These are phyloP conservation scores for Naganishia vishniacii DNA, from an alignment of 768 basidiomycete genomes.

Conservation along the genomic window DNA sequence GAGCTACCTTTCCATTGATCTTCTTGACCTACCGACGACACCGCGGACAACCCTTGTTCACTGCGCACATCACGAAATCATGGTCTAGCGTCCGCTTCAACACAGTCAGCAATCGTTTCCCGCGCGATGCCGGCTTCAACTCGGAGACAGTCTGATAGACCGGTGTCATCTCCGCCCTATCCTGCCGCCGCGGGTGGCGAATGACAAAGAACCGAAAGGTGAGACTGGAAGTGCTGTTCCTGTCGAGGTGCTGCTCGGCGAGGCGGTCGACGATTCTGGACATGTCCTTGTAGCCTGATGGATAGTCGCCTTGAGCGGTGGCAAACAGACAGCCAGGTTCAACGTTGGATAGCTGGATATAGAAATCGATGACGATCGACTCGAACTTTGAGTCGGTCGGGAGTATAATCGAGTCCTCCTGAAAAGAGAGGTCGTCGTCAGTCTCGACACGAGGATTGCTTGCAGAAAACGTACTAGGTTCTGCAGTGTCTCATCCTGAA, in stretches of 20 bases:
- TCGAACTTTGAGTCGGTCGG: background rate
- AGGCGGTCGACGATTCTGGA: background rate
- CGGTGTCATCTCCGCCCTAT: background rate
- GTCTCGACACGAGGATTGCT: background rate
- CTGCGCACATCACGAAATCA: background rate
- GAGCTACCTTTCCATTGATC: too few species aligned
- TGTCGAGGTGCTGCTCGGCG: background rate
- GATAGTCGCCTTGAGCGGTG: background rate
- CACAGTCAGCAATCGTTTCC: background rate
- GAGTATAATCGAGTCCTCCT: background rate
- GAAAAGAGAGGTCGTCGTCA: background rate
- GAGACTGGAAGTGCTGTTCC: background rate
- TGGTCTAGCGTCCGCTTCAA: background rate
- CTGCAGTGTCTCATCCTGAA: background rate
- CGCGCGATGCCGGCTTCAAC: too few species aligned
- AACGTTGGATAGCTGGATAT: background rate
- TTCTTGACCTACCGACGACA: slow-evolving; percentile 4
- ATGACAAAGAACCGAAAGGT: slow-evolving; percentile 2
- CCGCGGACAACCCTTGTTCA: background rate
- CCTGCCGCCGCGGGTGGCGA: background rate
- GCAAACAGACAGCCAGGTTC: background rate
- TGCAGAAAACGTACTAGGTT: background rate
- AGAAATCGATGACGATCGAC: background rate
- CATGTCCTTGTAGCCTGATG: background rate
- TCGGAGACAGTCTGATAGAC: background rate